phyloP scores from a whole-genome alignment of 2,329 filamentous ascomycete species.

The Mycosphaerelloides madeirae region DNA sequence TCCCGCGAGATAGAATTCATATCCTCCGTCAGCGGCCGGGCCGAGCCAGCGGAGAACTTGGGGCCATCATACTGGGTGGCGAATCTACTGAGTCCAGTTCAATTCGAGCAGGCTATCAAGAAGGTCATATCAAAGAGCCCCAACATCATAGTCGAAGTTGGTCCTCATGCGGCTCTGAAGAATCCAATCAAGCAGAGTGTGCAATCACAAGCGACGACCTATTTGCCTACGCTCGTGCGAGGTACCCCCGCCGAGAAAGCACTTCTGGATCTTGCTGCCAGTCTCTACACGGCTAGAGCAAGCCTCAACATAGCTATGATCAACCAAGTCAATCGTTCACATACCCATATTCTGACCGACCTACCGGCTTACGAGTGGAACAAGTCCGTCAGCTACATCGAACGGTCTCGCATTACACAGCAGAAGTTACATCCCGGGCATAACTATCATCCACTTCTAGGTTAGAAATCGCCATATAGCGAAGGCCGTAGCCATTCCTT shows the following conservation, averaged over 20 bases:
- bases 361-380: constrained; percentile 15
- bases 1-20: too few relatives aligned
- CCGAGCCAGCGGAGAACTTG: not conserved
- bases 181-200: constrained; percentile 38
- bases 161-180: constrained; percentile 45
- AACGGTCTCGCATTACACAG: too few relatives aligned
- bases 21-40: not conserved
- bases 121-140: too few relatives aligned
- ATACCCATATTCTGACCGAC: not conserved
- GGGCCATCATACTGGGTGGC: constrained; percentile 40
- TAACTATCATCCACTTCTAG: constrained; percentile 14
- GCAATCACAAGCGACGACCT: constrained; percentile 18
- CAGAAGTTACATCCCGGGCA: constrained; percentile 6
- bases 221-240: constrained; percentile 19
- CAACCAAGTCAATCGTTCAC: not conserved
- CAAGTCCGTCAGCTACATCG: not conserved
- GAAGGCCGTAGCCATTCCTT: constrained; percentile 15
- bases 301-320: not conserved
- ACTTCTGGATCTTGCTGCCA: constrained; percentile 17
- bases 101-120: constrained; percentile 33
- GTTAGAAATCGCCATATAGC: constrained; percentile 12
- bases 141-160: constrained; percentile 34
- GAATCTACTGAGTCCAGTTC: constrained; percentile 44
- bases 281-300: constrained; percentile 11
- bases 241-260: constrained; percentile 23